Conservation (phyloP, 768 basidiomycete genomes). For the Stropharia rugosoannulata region DNA sequence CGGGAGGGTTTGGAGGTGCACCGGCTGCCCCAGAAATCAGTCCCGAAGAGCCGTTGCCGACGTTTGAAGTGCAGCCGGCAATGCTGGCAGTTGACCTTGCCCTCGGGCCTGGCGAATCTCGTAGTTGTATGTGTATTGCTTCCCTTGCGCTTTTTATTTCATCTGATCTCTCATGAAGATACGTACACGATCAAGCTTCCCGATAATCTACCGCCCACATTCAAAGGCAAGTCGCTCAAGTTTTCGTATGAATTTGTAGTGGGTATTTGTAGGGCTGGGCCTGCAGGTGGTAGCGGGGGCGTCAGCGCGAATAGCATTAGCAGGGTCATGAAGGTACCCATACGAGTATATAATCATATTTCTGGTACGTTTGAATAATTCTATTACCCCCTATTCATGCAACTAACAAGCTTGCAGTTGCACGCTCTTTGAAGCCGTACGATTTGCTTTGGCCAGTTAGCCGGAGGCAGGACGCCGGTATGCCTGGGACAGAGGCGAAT, state of each 20-base stretch:
- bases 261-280: constrained; percentile 73
- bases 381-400: not conserved
- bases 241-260: constrained; percentile 93
- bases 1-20: constrained; percentile 11
- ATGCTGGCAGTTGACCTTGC: constrained; percentile 89
- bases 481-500: constrained; percentile 35
- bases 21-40: constrained; percentile 40
- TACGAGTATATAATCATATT: constrained; percentile 88
- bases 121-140: constrained; percentile 62
- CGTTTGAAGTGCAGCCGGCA: constrained; percentile 80
- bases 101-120: constrained; percentile 80
- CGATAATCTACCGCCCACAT: constrained; percentile 84
- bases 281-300: constrained; percentile 28
- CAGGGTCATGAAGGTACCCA: constrained; percentile 86
- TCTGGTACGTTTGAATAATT: constrained; percentile 47
- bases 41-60: constrained; percentile 71
- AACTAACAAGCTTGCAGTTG: constrained; percentile 34
- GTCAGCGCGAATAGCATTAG: constrained; percentile 53
- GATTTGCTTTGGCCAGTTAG: constrained; percentile 82
- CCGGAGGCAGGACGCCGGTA: constrained; percentile 31
- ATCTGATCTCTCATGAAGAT: constrained; percentile 44
- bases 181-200: constrained; percentile 80
- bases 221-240: constrained; percentile 75
- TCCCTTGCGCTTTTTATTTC: not conserved
- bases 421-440: constrained; percentile 61